Conservation (phyloP, 352 stramenopile species). For the Globisporangium spinosum region DNA sequence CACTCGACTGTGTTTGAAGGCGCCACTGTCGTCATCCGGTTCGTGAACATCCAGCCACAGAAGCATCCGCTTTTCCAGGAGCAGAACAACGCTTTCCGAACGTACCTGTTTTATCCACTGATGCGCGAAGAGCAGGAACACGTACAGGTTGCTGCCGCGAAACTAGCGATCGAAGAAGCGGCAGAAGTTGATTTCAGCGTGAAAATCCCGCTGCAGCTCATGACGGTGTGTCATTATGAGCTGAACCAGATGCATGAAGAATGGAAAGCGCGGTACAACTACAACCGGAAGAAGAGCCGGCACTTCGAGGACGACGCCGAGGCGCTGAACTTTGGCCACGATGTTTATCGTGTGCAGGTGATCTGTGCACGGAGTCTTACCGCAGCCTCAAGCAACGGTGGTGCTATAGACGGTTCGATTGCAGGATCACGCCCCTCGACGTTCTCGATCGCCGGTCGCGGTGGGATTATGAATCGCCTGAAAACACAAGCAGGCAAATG, state of each 20-base stretch:
- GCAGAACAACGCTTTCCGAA: slow-evolving; percentile 51
- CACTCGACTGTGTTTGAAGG: slow-evolving; percentile 58
- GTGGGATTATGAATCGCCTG: slow-evolving; percentile 62
- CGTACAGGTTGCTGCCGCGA: slow-evolving; percentile 44
- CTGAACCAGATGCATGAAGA: slow-evolving; percentile 67
- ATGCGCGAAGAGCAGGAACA: slow-evolving; percentile 47
- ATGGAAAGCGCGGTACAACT: slow-evolving; percentile 79
- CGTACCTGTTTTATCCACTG: slow-evolving; percentile 65
- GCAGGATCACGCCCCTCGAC: slow-evolving; percentile 35
- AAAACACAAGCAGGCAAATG: slow-evolving; percentile 63
- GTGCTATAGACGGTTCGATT: not conserved
- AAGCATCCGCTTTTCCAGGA: slow-evolving; percentile 45
- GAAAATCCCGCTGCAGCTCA: slow-evolving; percentile 73
- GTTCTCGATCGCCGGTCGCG: slow-evolving; percentile 47
- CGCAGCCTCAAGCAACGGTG: slow-evolving; percentile 9
- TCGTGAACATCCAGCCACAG: slow-evolving; percentile 44
- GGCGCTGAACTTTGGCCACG: slow-evolving; percentile 71
- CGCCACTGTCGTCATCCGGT: slow-evolving; percentile 60
- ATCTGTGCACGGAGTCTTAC: slow-evolving; percentile 55
- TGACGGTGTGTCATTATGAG: slow-evolving; percentile 68
- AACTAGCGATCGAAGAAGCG: slow-evolving; percentile 74
- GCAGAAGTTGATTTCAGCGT: slow-evolving; percentile 77
- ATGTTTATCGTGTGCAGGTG: slow-evolving; percentile 76
- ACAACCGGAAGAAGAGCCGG: slow-evolving; percentile 66
- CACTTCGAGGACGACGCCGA: slow-evolving; percentile 81